Base-by-base conservation (phyloP, 2,329 filamentous ascomycete genomes). In the Aspergillus novofumigatus region DNA sequence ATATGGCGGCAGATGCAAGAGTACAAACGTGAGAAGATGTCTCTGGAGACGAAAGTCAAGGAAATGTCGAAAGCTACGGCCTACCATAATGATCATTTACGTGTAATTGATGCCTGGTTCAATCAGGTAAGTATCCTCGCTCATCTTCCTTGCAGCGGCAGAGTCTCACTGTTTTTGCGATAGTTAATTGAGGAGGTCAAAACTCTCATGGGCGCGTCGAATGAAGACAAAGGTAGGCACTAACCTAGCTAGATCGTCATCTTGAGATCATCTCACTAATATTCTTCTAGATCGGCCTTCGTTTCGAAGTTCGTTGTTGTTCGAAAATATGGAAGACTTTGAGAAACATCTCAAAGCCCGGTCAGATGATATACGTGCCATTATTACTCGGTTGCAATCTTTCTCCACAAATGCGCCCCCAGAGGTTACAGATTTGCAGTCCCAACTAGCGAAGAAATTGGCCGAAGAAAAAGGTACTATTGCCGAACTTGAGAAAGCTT, bases 1-100 rank as follows among this genome's bases (percentile, higher is more conserved):
- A 96, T 99, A 72, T 88, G 90, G 69, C 91, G 95, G 57, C 93
- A 97, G 78, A 96, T 99, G 92, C 90, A 92, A 72, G 94, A 97
- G 77, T 97, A 96, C 77, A 96, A 96, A 77, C 87, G 94, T 66
- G 91, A 96, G 72, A 92, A 92, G 72, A 82, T 83, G 57, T 89
- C 89, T 44, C 80, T 95, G 61, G 92, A 97, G 78, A 81, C 85
- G 57, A 89, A 90, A 69, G 80, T 97, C 60, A 88, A 88, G 70
- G 90, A 96, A 63, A 80, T 95, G 61, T 85, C 90, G 63, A 92
- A 91, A 72, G 84, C 86, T 69, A 85, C 89, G 29, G 82, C 84
- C 61, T 86, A 94, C 75, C 91, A 97, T 76, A 91, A 97, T 76
- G 92, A 97, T 67, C 94, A 97, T 73, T 79, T 99, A 52, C 87